These are phyloP conservation scores for Vitis hybrid DNA, from an alignment of 177 flowering plant genomes.

Conservation along the genomic window DNA sequence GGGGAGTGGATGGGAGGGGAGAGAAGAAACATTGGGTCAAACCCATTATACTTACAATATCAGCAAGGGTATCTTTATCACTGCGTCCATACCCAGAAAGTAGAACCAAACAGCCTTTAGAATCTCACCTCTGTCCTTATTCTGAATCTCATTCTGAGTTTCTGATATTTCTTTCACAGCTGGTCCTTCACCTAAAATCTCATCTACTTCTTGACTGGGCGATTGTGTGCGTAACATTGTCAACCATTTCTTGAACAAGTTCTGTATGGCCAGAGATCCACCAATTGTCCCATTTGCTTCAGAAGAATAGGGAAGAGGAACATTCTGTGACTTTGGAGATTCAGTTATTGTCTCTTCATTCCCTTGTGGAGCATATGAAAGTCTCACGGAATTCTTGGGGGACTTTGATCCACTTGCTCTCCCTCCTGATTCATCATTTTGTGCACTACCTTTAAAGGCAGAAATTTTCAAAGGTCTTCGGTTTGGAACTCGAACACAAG, in stretches of 20 bases:
- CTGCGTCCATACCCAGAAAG: conserved; percentile 60
- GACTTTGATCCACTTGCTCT: conserved; percentile 41
- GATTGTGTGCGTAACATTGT: conserved; percentile 52
- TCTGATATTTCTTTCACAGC: conserved; percentile 29
- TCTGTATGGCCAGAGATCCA: conserved; percentile 52
- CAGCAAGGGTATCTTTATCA: conserved; percentile 62
- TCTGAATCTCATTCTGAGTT: conserved; percentile 25
- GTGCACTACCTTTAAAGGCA: conserved; percentile 64
- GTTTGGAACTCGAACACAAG: conserved; percentile 25
- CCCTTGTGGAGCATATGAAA: conserved; percentile 49
- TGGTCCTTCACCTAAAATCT: conserved; percentile 32
- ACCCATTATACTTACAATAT: conserved; percentile 65
- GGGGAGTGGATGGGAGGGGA: conserved; percentile 7
- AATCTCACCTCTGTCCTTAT: conserved; percentile 30
- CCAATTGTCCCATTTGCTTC: conserved; percentile 32
- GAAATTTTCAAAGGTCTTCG: conserved; percentile 41
- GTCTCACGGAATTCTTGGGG: conserved; percentile 43
- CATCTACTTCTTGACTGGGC: conserved; percentile 34
- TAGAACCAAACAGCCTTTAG: conserved; percentile 43
- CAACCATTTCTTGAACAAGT: conserved; percentile 70
- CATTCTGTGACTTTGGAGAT: conserved; percentile 35
- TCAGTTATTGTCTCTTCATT: conserved; percentile 39
- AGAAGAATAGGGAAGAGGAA: conserved; percentile 39
- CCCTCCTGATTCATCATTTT: conserved; percentile 48
- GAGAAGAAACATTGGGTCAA: neutral